These are phyloP conservation scores for Endothia cerciana DNA, from an alignment of 2,329 filamentous ascomycete genomes.

Conservation along the genomic window DNA sequence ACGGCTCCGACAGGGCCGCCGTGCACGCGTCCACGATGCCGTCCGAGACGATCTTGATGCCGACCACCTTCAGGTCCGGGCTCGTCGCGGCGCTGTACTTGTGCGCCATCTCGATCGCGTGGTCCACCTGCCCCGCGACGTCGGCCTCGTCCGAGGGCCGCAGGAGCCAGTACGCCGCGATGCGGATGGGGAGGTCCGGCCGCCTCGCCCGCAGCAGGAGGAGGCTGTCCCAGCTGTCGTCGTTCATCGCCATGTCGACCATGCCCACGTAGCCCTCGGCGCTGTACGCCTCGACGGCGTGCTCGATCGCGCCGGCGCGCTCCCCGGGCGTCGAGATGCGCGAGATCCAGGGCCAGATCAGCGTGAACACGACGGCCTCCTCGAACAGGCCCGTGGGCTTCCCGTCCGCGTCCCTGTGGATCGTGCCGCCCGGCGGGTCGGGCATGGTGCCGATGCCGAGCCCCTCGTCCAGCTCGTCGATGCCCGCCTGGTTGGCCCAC, in stretches of 20 bases:
- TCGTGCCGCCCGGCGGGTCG: conserved; percentile 55
- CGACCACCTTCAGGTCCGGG: conserved; percentile 57
- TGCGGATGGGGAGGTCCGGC: conserved; percentile 47
- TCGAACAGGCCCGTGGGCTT: conserved; percentile 54
- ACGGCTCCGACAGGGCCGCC: conserved; percentile 62
- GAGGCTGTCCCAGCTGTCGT: conserved; percentile 56
- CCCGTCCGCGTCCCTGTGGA: conserved; percentile 51
- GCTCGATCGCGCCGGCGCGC: conserved; percentile 49
- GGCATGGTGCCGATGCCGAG: conserved; percentile 51
- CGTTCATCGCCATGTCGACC: conserved; percentile 64
- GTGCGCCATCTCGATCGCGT: conserved; percentile 51
- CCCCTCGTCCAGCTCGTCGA: conserved; percentile 54
- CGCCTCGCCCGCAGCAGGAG: conserved; percentile 41
- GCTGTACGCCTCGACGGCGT: conserved; percentile 53
- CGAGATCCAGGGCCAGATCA: conserved; percentile 59
- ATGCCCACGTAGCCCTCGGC: conserved; percentile 57
- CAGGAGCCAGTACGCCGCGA: conserved; percentile 62
- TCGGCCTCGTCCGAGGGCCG: conserved; percentile 49
- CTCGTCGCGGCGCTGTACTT: conserved; percentile 48
- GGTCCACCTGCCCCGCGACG: conserved; percentile 53
- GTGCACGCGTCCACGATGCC: conserved; percentile 69
- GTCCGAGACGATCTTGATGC: conserved; percentile 68
- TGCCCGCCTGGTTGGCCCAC: conserved; percentile 58
- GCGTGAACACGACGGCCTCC: conserved; percentile 56
- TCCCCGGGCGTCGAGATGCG: conserved; percentile 51